Percentiles rank a stretch among this genome's conserved stretches.
Evolutionary conservation across 225 moss, liverwort and hornwort genomes (phyloP).

Genomic region (Marchantia polymorpha): DNA sequence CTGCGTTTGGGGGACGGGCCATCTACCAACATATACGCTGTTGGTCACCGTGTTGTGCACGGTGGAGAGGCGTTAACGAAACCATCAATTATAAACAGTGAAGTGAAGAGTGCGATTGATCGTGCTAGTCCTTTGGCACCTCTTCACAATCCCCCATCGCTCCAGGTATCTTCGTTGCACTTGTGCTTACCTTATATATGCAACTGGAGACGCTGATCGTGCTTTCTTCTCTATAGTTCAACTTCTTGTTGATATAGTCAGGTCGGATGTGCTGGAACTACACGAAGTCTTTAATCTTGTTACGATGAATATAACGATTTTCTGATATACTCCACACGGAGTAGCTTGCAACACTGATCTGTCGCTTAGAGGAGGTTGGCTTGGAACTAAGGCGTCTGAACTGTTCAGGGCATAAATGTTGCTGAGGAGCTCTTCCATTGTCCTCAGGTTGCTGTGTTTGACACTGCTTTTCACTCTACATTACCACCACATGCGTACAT

Average conservation of each 20-base stretch:
- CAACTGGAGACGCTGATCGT: not conserved
- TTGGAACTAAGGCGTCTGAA: not conserved
- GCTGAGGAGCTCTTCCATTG: slow-evolving; percentile 84
- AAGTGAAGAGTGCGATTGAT: slow-evolving; percentile 70
- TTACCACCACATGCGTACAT: slow-evolving; percentile 70
- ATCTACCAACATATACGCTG: slow-evolving; percentile 51
- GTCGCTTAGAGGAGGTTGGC: not conserved
- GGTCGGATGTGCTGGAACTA: too few species aligned
- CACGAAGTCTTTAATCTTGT: not conserved
- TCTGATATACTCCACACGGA: too few species aligned
- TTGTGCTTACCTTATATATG: not conserved
- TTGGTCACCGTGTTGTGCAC: slow-evolving; percentile 93
- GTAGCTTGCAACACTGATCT: not conserved
- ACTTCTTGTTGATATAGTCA: too few species aligned
- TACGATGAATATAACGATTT: not conserved
- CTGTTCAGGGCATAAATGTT: slow-evolving; percentile 68
- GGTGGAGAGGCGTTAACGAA: slow-evolving; percentile 75
- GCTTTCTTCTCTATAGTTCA: too few species aligned
- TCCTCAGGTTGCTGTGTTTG: slow-evolving; percentile 96
- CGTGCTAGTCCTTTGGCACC: slow-evolving; percentile 74
- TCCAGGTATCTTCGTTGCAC: slow-evolving; percentile 51
- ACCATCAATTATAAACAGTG: slow-evolving; percentile 67
- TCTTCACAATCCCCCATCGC: slow-evolving; percentile 86
- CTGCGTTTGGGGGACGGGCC: slow-evolving; percentile 54
- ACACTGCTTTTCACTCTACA: slow-evolving; percentile 90